Percentiles rank a stretch among this genome's conserved stretches.
These are phyloP conservation scores for Solanum dulcamara DNA, from an alignment of 257 asterid species.

Conservation along the genomic window DNA sequence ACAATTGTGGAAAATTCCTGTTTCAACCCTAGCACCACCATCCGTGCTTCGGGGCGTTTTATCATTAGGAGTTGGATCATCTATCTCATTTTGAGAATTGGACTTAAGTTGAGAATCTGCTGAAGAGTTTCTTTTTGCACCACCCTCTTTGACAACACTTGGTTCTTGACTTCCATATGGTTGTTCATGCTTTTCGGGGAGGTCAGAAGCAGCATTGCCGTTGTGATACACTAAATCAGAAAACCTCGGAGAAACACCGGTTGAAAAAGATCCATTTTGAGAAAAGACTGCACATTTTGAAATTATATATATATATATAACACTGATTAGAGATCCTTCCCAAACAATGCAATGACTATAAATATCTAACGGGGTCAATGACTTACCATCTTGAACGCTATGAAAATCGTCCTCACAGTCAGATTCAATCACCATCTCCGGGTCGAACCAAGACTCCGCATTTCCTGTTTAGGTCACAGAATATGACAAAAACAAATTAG, in stretches of 20 bases:
- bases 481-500: background rate
- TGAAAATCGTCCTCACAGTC: slow-evolving; percentile 84
- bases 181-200: slow-evolving; percentile 4
- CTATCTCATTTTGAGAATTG: slow-evolving; percentile 30
- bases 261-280: slow-evolving; percentile 56
- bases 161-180: slow-evolving; percentile 5
- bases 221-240: slow-evolving; percentile 25
- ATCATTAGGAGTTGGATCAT: slow-evolving; percentile 9
- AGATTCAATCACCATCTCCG: slow-evolving; percentile 54
- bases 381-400: slow-evolving; percentile 88
- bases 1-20: slow-evolving; percentile 35
- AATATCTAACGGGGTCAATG: background rate
- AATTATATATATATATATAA: background rate
- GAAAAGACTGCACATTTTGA: slow-evolving; percentile 55
- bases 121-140: background rate
- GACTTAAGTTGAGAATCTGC: slow-evolving; percentile 30
- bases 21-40: slow-evolving; percentile 18
- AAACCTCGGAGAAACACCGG: slow-evolving; percentile 69
- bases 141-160: background rate
- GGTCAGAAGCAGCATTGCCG: slow-evolving; percentile 1
- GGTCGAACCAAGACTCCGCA: slow-evolving; percentile 73
- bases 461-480: slow-evolving; percentile 34
- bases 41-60: slow-evolving; percentile 17
- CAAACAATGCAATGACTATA: background rate
- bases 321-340: background rate